These are phyloP conservation scores for Pseudopediastrum boryanum DNA, from an alignment of 139 green algal genomes.

Conservation along the genomic window DNA sequence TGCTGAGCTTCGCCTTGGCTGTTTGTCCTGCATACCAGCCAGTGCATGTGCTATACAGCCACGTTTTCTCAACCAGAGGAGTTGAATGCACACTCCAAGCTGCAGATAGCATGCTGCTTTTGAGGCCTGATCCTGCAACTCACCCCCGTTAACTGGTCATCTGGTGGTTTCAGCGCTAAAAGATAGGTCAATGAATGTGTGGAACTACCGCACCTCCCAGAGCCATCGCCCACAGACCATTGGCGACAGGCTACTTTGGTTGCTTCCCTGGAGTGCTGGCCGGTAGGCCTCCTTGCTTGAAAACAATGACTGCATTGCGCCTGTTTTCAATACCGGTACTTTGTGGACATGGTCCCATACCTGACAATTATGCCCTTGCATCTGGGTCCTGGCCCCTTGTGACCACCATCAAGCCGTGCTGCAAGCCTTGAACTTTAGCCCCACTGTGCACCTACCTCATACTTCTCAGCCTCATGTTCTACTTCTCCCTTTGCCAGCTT, in stretches of 20 bases:
- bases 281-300: not conserved
- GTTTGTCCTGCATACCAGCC: not conserved
- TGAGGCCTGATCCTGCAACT: too few relatives aligned
- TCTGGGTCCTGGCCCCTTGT: not conserved
- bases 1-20: not conserved
- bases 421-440: not conserved
- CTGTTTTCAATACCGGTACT: not conserved
- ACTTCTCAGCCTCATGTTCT: constrained; percentile 65
- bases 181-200: too few relatives aligned
- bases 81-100: not conserved
- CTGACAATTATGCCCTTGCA: not conserved
- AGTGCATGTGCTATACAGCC: not conserved
- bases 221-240: too few relatives aligned
- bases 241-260: too few relatives aligned
- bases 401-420: not conserved
- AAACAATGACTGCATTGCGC: not conserved
- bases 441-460: constrained; percentile 63
- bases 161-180: too few relatives aligned
- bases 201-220: too few relatives aligned
- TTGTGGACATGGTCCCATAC: not conserved
- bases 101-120: not conserved
- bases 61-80: not conserved
- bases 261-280: too few relatives aligned
- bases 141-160: too few relatives aligned
- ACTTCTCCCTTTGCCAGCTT: constrained; percentile 57